phyloP scores from a whole-genome alignment of 305 asterid genomes.

The Fraxinus velutina region DNA sequence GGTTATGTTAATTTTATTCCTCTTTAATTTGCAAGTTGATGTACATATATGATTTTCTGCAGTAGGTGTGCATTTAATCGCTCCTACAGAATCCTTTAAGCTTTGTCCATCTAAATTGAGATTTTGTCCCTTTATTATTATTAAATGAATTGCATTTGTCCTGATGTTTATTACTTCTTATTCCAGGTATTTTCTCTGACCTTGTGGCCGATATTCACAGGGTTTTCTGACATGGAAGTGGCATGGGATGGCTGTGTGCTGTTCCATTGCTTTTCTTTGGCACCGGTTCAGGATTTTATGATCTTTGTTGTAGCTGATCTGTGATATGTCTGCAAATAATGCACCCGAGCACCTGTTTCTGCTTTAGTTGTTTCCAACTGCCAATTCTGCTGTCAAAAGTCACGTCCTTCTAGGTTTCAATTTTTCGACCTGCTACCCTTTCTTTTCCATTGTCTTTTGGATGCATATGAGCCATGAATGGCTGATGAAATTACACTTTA shows the following conservation, averaged over 20 bases:
- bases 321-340: conserved; percentile 19
- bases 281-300: conserved; percentile 32
- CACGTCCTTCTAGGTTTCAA: neutral
- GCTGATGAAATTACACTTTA: neutral
- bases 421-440: neutral
- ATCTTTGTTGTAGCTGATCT: conserved; percentile 24
- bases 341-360: conserved; percentile 23
- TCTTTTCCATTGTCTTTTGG: neutral
- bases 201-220: conserved; percentile 87
- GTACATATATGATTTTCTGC: neutral
- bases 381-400: neutral
- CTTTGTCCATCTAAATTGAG: conserved; percentile 6
- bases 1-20: neutral
- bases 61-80: conserved; percentile 6
- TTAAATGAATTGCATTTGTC: conserved; percentile 6
- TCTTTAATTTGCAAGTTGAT: neutral
- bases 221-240: conserved; percentile 44
- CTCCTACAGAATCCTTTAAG: conserved; percentile 5
- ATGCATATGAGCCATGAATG: neutral
- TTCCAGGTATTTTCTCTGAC: conserved; percentile 99
- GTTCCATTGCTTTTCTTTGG: conserved; percentile 33
- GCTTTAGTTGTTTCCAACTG: conserved; percentile 5
- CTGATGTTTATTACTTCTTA: conserved; percentile 61
- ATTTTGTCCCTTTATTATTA: conserved; percentile 1
- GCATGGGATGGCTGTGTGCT: conserved; percentile 51